Conservation (phyloP, 192 early-diverging fungal genomes). For the Umbelopsis isabellina region DNA sequence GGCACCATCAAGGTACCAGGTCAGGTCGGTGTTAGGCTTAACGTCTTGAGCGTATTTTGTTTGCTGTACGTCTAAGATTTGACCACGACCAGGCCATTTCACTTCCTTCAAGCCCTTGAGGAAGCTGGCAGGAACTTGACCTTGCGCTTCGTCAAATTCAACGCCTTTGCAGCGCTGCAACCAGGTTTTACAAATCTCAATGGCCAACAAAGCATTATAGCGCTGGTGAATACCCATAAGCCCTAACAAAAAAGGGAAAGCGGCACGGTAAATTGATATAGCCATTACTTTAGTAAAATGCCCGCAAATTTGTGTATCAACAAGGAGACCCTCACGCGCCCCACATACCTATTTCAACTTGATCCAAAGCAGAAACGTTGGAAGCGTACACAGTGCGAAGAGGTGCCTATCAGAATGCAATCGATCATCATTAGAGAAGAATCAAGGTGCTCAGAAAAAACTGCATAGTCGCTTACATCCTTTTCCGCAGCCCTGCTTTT, state of each 20-base stretch:
- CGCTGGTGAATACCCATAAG: constrained; percentile 84
- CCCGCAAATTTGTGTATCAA: neutral
- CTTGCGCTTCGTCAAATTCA: constrained; percentile 23
- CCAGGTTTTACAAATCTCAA: constrained; percentile 74
- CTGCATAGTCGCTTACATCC: constrained; percentile 44
- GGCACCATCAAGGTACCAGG: constrained; percentile 92
- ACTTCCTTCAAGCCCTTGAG: constrained; percentile 66
- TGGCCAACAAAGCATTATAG: constrained; percentile 83
- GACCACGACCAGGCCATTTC: constrained; percentile 89
- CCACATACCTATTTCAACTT: constrained; percentile 46
- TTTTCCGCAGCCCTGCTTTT: constrained; percentile 68
- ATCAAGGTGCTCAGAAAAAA: constrained; percentile 5
- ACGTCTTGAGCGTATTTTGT: constrained; percentile 35
- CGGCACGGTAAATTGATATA: neutral
- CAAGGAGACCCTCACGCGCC: neutral
- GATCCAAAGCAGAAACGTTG: constrained; percentile 28
- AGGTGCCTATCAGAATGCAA: constrained; percentile 34
- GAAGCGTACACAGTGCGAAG: constrained; percentile 41
- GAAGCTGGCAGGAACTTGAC: constrained; percentile 52
- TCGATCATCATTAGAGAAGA: neutral
- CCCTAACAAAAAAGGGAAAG: constrained; percentile 50
- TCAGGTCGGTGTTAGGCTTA: constrained; percentile 33
- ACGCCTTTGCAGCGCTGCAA: constrained; percentile 46
- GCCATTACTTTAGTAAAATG: neutral
- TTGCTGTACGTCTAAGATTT: constrained; percentile 53